These are phyloP conservation scores for Malassezia sympodialis DNA, from an alignment of 1,284 basidiomycete species.

Conservation along the genomic window DNA sequence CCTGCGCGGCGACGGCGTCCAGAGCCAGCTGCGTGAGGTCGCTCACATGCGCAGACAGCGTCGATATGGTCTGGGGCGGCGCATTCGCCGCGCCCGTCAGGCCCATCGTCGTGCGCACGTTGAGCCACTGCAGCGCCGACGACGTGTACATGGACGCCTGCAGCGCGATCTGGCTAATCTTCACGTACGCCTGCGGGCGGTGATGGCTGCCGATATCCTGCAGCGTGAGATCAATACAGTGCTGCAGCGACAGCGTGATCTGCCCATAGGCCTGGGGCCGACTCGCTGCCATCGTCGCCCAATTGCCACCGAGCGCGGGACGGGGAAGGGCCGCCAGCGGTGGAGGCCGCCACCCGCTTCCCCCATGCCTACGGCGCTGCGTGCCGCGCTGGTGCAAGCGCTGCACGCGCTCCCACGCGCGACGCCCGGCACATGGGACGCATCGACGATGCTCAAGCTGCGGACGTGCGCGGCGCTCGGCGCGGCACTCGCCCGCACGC, in stretches of 20 bases:
- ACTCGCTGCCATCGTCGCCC: background rate
- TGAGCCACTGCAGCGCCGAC: conserved; percentile 11
- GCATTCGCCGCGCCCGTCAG: background rate
- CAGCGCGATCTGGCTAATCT: conserved; percentile 6
- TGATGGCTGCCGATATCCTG: conserved; percentile 1
- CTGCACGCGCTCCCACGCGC: conserved; percentile 4
- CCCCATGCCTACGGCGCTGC: conserved; percentile 5
- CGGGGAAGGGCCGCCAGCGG: background rate
- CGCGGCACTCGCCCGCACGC: conserved; percentile 11
- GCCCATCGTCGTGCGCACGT: conserved; percentile 1
- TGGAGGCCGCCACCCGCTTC: background rate
- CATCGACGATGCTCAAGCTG: conserved; percentile 4
- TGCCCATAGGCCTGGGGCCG: conserved; percentile 7
- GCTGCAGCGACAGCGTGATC: conserved; percentile 14
- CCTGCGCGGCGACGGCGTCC: conserved; percentile 6
- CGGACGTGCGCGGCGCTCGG: conserved; percentile 10
- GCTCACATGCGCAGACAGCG: background rate
- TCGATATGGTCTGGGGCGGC: background rate
- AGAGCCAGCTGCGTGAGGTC: conserved; percentile 11
- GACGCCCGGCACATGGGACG: conserved; percentile 1
- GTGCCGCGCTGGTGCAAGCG: conserved; percentile 6
- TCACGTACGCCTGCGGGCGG: conserved; percentile 1
- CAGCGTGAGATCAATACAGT: conserved; percentile 15
- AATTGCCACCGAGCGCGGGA: background rate
- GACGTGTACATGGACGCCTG: conserved; percentile 10